phyloP scores from a whole-genome alignment of 2,329 filamentous ascomycete species.

The Ophiostoma novo-ulmi region DNA sequence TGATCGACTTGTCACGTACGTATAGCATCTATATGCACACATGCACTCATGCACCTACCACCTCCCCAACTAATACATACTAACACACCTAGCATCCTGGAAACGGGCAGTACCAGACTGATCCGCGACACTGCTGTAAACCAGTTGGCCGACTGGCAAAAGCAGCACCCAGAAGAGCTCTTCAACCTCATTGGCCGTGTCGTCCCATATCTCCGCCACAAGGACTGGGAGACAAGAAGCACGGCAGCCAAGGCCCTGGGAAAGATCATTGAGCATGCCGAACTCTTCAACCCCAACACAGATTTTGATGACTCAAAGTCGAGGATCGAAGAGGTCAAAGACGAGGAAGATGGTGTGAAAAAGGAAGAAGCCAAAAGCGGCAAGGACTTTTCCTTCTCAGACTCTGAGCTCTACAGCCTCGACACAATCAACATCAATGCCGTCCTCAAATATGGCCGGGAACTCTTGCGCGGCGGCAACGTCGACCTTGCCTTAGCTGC shows the following conservation, averaged over 20 bases:
- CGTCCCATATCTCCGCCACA: slow-evolving; percentile 90
- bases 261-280: slow-evolving; percentile 85
- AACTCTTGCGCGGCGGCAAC: slow-evolving; percentile 76
- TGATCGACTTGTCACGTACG: slow-evolving; percentile 82
- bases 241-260: slow-evolving; percentile 92
- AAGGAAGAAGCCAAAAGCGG: slow-evolving; percentile 32
- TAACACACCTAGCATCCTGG: slow-evolving; percentile 53
- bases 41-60: background rate
- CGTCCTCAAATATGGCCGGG: slow-evolving; percentile 77
- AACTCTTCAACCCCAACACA: slow-evolving; percentile 80
- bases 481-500: slow-evolving; percentile 79
- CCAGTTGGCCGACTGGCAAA: slow-evolving; percentile 95
- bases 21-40: slow-evolving; percentile 31
- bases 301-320: slow-evolving; percentile 57
- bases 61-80: background rate
- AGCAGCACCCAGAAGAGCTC: slow-evolving; percentile 93
- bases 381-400: slow-evolving; percentile 42
- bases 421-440: slow-evolving; percentile 70
- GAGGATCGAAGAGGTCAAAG: slow-evolving; percentile 32
- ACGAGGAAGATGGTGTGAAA: slow-evolving; percentile 42
- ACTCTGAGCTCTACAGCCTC: slow-evolving; percentile 64
- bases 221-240: slow-evolving; percentile 93
- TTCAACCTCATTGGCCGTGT: slow-evolving; percentile 92
- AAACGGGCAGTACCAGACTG: slow-evolving; percentile 92
- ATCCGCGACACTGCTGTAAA: slow-evolving; percentile 96